Percentiles rank a stretch among this genome's conserved stretches.
Conservation (phyloP, 768 basidiomycete genomes). For the Boletus subcaerulescens region DNA sequence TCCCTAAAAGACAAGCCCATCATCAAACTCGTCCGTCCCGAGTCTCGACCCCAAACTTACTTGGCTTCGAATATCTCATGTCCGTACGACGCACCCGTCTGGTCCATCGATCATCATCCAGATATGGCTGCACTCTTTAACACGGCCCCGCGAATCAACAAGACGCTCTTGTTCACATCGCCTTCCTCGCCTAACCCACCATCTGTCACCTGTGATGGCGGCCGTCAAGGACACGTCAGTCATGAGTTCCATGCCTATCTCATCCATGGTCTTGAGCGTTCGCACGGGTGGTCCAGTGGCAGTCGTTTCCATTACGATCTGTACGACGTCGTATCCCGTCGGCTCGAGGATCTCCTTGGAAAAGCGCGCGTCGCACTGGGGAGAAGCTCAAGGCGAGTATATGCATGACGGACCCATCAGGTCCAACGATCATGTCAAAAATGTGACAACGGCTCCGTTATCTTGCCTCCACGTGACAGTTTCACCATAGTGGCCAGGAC, state of each 20-base stretch:
- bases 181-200: no score
- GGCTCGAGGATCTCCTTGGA: conserved; percentile 89
- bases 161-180: conserved; percentile 39
- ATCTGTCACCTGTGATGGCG: conserved; percentile 71
- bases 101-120: no score
- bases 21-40: no score
- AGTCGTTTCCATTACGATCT: conserved; percentile 86
- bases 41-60: no score
- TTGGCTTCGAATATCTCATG: conserved; percentile 55
- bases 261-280: conserved; percentile 56
- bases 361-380: conserved; percentile 97
- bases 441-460: no score
- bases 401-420: conserved; percentile 61
- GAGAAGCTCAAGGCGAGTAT: conserved; percentile 83
- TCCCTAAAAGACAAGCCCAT: no score
- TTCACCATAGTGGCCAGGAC: no score
- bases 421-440: no score
- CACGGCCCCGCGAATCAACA: conserved; percentile 82
- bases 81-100: conserved; percentile 20
- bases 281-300: conserved; percentile 88
- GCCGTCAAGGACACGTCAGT: conserved; percentile 98
- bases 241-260: no score
- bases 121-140: conserved; percentile 98
- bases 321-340: conserved; percentile 91
- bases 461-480: no score